Conservation (phyloP, 805 yeast species). For the Suhomyces xylopsoci region DNA sequence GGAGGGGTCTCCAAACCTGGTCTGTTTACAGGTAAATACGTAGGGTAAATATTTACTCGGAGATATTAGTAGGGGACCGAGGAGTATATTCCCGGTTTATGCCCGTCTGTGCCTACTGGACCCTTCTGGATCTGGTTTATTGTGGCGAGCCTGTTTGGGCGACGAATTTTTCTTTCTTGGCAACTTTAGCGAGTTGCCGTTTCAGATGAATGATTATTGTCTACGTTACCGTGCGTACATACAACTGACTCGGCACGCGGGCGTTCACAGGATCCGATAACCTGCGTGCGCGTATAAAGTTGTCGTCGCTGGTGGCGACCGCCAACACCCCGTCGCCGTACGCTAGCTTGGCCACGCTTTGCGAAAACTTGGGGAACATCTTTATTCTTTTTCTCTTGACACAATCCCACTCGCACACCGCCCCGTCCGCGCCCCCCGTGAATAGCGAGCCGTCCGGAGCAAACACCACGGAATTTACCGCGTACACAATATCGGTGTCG, state of each 20-base stretch:
- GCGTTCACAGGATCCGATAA: constrained; percentile 10
- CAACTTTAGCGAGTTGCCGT: background rate
- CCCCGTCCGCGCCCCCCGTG: constrained; percentile 53
- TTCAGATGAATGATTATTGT: background rate
- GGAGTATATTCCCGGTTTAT: background rate
- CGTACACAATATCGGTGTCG: constrained; percentile 50
- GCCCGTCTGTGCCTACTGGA: background rate
- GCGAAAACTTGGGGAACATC: constrained; percentile 34
- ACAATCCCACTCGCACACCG: constrained; percentile 51
- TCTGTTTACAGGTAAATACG: too few species aligned
- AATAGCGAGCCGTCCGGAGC: constrained; percentile 41
- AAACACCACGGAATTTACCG: constrained; percentile 49
- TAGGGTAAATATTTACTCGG: too few species aligned
- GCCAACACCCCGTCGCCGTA: constrained; percentile 24
- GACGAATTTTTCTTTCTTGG: background rate
- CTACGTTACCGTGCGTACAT: constrained; percentile 4
- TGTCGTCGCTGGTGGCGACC: constrained; percentile 43
- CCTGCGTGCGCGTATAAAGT: constrained; percentile 28
- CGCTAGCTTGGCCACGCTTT: constrained; percentile 23
- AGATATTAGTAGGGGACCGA: too few species aligned
- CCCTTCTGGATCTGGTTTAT: background rate
- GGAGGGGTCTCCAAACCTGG: too few species aligned
- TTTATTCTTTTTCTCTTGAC: constrained; percentile 41
- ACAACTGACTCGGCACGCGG: constrained; percentile 9
- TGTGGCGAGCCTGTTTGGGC: background rate